Conservation (phyloP, 495 filamentous ascomycete species). For the Penicillium pulvis region DNA sequence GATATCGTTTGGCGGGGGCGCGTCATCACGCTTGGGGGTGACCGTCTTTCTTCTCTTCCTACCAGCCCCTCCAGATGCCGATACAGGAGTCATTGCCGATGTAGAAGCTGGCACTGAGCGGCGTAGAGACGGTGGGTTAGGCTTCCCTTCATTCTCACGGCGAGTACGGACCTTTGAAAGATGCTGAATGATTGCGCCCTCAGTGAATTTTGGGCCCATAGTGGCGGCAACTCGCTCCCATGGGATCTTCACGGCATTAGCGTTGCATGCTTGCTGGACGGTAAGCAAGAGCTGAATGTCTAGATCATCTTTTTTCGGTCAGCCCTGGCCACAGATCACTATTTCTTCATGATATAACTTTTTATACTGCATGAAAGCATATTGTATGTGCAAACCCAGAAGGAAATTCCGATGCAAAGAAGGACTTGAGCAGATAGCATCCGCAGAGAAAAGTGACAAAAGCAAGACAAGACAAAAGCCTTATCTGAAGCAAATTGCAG, state of each 20-base stretch:
- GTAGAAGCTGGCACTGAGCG: constrained; percentile 5
- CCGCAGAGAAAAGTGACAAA: not conserved
- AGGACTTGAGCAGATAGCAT: not conserved
- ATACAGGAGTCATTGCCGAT: not conserved
- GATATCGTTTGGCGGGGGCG: not conserved
- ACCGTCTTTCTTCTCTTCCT: no score
- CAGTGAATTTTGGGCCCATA: constrained; percentile 40
- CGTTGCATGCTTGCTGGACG: constrained; percentile 46
- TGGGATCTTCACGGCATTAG: constrained; percentile 37
- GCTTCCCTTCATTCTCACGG: constrained; percentile 30
- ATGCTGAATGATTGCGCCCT: constrained; percentile 52
- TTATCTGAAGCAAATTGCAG: not conserved
- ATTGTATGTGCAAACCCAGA: no score
- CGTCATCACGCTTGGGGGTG: no score
- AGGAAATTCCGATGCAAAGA: no score
- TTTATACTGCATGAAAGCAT: no score
- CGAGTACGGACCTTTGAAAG: constrained; percentile 46
- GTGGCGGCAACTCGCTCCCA: constrained; percentile 38
- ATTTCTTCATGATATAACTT: not conserved
- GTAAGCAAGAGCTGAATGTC: constrained; percentile 46
- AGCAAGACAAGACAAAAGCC: not conserved
- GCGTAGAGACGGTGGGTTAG: constrained; percentile 41
- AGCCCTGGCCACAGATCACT: not conserved
- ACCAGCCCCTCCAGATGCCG: not conserved
- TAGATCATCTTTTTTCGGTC: constrained; percentile 34